These are phyloP conservation scores for Camelina laxa DNA, from an alignment of 345 rosid genomes.

Conservation along the genomic window DNA sequence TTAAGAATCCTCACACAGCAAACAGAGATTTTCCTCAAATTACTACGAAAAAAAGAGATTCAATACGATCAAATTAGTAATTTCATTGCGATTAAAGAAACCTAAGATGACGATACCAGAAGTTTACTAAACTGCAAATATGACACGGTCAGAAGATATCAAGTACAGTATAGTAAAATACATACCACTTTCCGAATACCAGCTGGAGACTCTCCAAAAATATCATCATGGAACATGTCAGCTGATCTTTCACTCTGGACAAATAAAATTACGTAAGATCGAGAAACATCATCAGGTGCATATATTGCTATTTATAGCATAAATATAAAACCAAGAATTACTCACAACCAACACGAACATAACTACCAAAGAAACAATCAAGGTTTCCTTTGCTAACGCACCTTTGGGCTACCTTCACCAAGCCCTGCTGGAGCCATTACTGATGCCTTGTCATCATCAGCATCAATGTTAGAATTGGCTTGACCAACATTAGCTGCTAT, in stretches of 20 bases:
- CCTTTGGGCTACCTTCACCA: slow-evolving; percentile 99
- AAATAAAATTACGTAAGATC: slow-evolving; percentile 29
- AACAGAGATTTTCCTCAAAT: slow-evolving; percentile 8
- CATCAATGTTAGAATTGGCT: slow-evolving; percentile 29
- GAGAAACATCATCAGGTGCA: slow-evolving; percentile 21
- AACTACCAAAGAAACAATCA: slow-evolving; percentile 32
- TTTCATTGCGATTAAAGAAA: not conserved
- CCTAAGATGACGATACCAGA: slow-evolving; percentile 11
- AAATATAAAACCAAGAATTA: slow-evolving; percentile 33
- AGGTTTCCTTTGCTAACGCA: slow-evolving; percentile 44
- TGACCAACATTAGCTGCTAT: slow-evolving; percentile 29
- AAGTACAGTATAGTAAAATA: slow-evolving; percentile 17
- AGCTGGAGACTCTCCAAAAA: slow-evolving; percentile 94
- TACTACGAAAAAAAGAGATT: slow-evolving; percentile 15
- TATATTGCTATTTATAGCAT: not conserved
- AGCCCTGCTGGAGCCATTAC: slow-evolving; percentile 70
- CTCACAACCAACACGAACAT: slow-evolving; percentile 40
- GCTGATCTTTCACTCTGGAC: slow-evolving; percentile 86
- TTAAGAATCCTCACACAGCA: slow-evolving; percentile 14
- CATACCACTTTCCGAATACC: slow-evolving; percentile 70
- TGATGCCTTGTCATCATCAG: slow-evolving; percentile 50
- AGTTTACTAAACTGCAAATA: slow-evolving; percentile 11
- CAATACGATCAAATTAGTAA: slow-evolving; percentile 8
- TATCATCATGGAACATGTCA: slow-evolving; percentile 85
- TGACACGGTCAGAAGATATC: slow-evolving; percentile 10